phyloP scores from a whole-genome alignment of 2,329 filamentous ascomycete genomes.

The Paracamarosporium sp. region DNA sequence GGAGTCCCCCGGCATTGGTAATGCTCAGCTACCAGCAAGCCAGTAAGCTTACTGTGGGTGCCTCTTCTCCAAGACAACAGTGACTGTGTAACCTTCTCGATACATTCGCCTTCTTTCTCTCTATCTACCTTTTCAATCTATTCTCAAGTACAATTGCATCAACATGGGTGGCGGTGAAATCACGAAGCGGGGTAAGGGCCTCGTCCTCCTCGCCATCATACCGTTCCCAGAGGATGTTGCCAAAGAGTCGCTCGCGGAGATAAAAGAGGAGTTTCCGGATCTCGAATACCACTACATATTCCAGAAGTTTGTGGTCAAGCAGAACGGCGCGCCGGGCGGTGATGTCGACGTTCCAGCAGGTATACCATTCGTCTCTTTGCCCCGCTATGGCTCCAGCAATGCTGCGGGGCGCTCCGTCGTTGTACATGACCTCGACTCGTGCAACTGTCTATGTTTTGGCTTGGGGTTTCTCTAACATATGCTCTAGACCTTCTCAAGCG shows the following conservation, averaged over 20 bases:
- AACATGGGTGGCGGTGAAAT: slow-evolving; percentile 57
- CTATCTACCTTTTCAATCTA: background rate
- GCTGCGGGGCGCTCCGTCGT: background rate
- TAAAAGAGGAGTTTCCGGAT: slow-evolving; percentile 39
- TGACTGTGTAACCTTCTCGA: background rate
- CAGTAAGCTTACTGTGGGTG: background rate
- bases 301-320: slow-evolving; percentile 43
- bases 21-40: background rate
- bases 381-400: background rate
- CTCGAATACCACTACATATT: slow-evolving; percentile 39
- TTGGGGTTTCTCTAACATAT: background rate
- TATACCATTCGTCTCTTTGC: slow-evolving; percentile 26
- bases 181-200: slow-evolving; percentile 41
- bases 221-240: slow-evolving; percentile 45
- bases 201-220: slow-evolving; percentile 51
- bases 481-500: slow-evolving; percentile 48
- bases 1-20: too few relatives aligned
- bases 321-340: slow-evolving; percentile 30
- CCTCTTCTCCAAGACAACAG: background rate
- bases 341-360: slow-evolving; percentile 51
- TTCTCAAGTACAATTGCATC: slow-evolving; percentile 13
- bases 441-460: slow-evolving; percentile 10
- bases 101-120: background rate
- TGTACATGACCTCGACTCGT: slow-evolving; percentile 15
- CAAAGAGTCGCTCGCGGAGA: slow-evolving; percentile 25